phyloP scores from a whole-genome alignment of 371 early-diverging fungal species.

The Batrachochytrium dendrobatidis region DNA sequence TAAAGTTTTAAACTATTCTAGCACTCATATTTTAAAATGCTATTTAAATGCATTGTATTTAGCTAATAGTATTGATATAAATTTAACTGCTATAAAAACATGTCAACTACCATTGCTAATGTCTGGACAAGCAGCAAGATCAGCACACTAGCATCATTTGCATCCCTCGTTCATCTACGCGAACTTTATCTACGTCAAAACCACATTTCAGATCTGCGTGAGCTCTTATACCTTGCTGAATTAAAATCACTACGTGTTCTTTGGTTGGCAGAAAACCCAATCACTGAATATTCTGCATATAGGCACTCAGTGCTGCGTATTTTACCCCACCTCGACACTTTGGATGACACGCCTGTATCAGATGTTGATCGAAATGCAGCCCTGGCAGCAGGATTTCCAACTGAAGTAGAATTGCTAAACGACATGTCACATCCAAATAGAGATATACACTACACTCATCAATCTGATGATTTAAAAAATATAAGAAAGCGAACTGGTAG shows the following conservation, averaged over 20 bases:
- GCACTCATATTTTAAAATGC: not conserved
- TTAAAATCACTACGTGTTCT: constrained; percentile 21
- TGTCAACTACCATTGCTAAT: no score
- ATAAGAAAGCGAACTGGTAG: no score
- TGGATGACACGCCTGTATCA: constrained; percentile 26
- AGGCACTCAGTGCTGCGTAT: constrained; percentile 17
- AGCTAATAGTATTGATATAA: not conserved
- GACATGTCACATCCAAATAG: no score
- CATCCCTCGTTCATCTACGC: constrained; percentile 11
- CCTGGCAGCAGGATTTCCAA: not conserved
- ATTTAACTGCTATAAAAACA: no score
- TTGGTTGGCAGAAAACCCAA: constrained; percentile 35
- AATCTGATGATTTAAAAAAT: no score
- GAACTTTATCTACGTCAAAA: constrained; percentile 37
- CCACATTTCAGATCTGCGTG: constrained; percentile 20
- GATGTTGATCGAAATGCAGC: constrained; percentile 23
- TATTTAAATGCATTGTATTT: not conserved
- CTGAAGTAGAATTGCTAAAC: no score
- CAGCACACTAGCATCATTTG: constrained; percentile 5
- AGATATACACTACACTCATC: no score
- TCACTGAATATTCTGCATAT: constrained; percentile 21
- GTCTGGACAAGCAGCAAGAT: constrained; percentile 12
- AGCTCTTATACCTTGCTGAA: constrained; percentile 22
- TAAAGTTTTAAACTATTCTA: no score
- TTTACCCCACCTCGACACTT: constrained; percentile 21